A percentile compares a stretch with the other conserved stretches of the same genome.
Evolutionary conservation across 2,329 filamentous ascomycete species (phyloP).

Genomic region (Aspergillus nomiae): DNA sequence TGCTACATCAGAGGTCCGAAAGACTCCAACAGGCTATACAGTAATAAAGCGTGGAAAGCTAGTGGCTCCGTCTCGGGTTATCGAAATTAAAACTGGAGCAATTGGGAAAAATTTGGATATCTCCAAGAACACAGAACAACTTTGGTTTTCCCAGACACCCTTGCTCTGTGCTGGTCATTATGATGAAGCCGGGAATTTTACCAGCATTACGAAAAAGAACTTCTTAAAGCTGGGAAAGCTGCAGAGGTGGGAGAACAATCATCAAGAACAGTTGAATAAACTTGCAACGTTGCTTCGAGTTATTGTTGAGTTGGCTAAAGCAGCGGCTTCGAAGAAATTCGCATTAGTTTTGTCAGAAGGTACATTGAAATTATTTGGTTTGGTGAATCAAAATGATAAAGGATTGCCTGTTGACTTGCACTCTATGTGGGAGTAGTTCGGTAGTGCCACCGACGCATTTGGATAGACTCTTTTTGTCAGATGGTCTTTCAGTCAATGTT

Average conservation of each 20-base stretch:
- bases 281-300: not conserved
- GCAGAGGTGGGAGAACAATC: not conserved
- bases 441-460: not conserved
- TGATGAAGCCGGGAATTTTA: not conserved
- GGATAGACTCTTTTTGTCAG: no score
- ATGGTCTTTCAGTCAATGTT: not conserved
- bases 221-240: not conserved
- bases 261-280: not conserved
- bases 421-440: not conserved
- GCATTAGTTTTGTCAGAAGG: not conserved
- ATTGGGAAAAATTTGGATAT: not conserved
- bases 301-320: not conserved
- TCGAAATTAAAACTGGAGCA: not conserved
- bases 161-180: not conserved
- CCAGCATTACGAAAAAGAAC: not conserved
- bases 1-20: not conserved
- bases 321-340: not conserved
- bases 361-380: not conserved
- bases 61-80: not conserved
- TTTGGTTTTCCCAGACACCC: not conserved
- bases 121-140: not conserved
- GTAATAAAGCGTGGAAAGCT: not conserved
- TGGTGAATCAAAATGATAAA: not conserved
- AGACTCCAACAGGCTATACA: not conserved
- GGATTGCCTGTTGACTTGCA: not conserved